Evolutionary conservation across 192 early-diverging fungal genomes (phyloP).

Genomic region (Gorgonomyces haynaldii): DNA sequence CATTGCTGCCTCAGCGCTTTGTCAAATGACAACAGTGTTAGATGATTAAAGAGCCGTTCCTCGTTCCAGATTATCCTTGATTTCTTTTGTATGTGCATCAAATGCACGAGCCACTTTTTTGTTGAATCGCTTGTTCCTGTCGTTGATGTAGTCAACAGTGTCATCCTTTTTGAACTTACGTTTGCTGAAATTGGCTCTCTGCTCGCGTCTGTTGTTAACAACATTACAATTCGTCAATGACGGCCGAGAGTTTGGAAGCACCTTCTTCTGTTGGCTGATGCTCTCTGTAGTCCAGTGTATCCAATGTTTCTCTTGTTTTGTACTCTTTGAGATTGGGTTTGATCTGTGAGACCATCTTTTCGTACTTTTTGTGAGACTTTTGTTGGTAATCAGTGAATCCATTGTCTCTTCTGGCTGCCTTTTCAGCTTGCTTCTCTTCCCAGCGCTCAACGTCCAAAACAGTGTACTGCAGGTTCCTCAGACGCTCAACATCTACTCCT

Average conservation of each 20-base stretch:
- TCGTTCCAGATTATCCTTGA: conserved; percentile 55
- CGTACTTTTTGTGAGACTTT: conserved; percentile 80
- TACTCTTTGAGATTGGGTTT: conserved; percentile 61
- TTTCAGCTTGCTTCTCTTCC: conserved; percentile 69
- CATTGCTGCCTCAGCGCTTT: too few species aligned
- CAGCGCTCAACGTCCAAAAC: conserved; percentile 75
- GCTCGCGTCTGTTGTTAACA: conserved; percentile 30
- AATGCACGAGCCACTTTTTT: conserved; percentile 91
- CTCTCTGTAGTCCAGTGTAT: conserved; percentile 42
- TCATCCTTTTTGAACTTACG: conserved; percentile 66
- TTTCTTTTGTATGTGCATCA: conserved; percentile 90
- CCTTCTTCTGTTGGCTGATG: conserved; percentile 51
- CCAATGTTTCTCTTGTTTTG: conserved; percentile 56
- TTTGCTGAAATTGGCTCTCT: conserved; percentile 52
- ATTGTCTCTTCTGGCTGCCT: conserved; percentile 49
- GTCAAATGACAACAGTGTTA: too few species aligned
- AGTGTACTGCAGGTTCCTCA: conserved; percentile 71
- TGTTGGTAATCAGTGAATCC: conserved; percentile 83
- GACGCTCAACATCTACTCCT: conserved; percentile 76
- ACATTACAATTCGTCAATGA: conserved; percentile 13
- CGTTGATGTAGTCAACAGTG: conserved; percentile 87
- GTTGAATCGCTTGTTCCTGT: conserved; percentile 91
- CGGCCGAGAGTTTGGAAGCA: conserved; percentile 19
- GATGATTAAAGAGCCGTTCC: conserved; percentile 28
- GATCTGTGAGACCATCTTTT: conserved; percentile 60